These are phyloP conservation scores for Malus orientalis DNA, from an alignment of 306 rosid species.

Conservation along the genomic window DNA sequence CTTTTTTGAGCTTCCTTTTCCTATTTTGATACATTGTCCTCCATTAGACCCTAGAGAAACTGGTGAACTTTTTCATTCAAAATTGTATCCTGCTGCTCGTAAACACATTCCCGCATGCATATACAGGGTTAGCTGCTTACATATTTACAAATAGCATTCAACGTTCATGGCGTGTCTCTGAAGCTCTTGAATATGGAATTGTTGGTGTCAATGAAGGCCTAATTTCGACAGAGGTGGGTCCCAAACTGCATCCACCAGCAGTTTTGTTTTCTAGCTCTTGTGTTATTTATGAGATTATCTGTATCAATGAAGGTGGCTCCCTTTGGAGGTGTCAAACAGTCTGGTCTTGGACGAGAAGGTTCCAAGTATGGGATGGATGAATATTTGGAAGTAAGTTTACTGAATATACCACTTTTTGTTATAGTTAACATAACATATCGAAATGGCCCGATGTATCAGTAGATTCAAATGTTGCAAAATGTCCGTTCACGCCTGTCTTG, in stretches of 20 bases:
- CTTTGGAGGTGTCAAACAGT: conserved; percentile 91
- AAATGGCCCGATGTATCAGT: background rate
- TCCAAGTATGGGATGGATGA: conserved; percentile 97
- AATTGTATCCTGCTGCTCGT: background rate
- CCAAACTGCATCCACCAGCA: conserved; percentile 8
- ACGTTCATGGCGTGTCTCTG: conserved; percentile 95
- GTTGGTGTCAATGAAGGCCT: conserved; percentile 93
- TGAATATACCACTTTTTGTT: background rate
- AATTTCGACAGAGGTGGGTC: conserved; percentile 83
- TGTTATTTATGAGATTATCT: conserved; percentile 4
- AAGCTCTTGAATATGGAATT: conserved; percentile 92
- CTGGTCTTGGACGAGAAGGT: conserved; percentile 98
- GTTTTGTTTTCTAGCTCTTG: background rate
- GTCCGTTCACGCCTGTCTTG: background rate
- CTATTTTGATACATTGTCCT: conserved; percentile 4
- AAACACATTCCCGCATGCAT: conserved; percentile 1
- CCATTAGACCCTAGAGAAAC: background rate
- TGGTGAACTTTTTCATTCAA: background rate
- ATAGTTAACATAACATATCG: background rate
- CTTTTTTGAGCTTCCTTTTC: conserved; percentile 10
- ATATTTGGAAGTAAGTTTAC: conserved; percentile 66
- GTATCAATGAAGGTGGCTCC: conserved; percentile 80
- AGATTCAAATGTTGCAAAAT: background rate
- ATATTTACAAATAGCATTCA: conserved; percentile 75
- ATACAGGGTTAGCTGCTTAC: conserved; percentile 85